These are phyloP conservation scores for Rhodotorula toruloides DNA, from an alignment of 768 basidiomycete species.

Conservation along the genomic window DNA sequence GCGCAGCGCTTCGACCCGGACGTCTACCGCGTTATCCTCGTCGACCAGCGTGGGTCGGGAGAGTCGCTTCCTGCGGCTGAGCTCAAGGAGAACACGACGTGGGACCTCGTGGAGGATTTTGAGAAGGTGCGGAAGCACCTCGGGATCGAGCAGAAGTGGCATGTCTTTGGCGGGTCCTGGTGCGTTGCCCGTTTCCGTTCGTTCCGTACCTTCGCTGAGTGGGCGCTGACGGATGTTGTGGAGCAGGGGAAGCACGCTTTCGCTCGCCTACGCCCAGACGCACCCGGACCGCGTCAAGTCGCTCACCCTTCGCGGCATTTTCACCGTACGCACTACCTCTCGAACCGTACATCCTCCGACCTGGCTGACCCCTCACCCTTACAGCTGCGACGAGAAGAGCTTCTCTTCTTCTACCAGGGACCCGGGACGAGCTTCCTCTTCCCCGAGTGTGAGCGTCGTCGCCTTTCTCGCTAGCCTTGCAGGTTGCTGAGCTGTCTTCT, in stretches of 20 bases:
- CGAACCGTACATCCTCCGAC: conserved; percentile 48
- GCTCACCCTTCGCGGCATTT: conserved; percentile 77
- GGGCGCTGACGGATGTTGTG: background rate
- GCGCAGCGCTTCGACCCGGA: conserved; percentile 37
- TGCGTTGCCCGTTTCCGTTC: conserved; percentile 1
- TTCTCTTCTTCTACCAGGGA: conserved; percentile 72
- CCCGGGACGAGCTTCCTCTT: conserved; percentile 37
- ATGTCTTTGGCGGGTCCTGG: conserved; percentile 89
- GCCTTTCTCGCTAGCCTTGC: background rate
- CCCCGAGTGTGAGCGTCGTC: conserved; percentile 28
- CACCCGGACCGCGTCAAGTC: conserved; percentile 76
- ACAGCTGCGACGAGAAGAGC: conserved; percentile 54
- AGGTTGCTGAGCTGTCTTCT: background rate
- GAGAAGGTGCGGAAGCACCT: conserved; percentile 69
- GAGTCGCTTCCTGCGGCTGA: conserved; percentile 77
- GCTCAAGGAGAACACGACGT: conserved; percentile 83
- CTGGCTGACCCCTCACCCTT: background rate
- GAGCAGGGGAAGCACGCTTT: conserved; percentile 66
- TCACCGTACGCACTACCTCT: conserved; percentile 67
- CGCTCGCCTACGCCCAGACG: conserved; percentile 61
- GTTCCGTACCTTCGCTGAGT: background rate
- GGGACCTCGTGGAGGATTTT: conserved; percentile 85
- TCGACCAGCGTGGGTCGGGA: conserved; percentile 86
- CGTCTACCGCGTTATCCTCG: conserved; percentile 58
- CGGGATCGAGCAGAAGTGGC: conserved; percentile 76